These are phyloP conservation scores for Extremus antarcticus DNA, from an alignment of 495 filamentous ascomycete species.

Conservation along the genomic window DNA sequence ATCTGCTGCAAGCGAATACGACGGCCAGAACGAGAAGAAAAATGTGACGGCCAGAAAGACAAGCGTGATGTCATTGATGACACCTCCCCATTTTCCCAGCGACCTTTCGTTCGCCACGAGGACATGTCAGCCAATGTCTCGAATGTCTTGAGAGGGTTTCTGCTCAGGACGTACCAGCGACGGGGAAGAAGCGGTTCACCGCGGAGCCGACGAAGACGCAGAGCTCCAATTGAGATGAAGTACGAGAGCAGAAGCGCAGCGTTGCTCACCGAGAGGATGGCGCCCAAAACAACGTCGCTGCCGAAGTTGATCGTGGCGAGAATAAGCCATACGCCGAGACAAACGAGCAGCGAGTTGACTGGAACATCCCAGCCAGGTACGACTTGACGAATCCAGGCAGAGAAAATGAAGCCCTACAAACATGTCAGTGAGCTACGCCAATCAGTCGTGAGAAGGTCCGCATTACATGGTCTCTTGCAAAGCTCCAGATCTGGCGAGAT, in stretches of 20 bases:
- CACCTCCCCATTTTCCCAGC: constrained; percentile 11
- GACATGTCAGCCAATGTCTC: too few relatives aligned
- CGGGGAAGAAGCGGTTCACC: constrained; percentile 10
- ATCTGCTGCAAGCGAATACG: not conserved
- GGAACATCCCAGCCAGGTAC: constrained; percentile 10
- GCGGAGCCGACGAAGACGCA: constrained; percentile 6
- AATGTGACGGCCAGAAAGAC: constrained; percentile 16
- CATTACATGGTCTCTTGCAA: constrained; percentile 43
- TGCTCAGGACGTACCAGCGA: too few relatives aligned
- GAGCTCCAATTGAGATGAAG: constrained; percentile 6
- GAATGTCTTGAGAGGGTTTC: too few relatives aligned
- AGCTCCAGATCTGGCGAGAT: constrained; percentile 45
- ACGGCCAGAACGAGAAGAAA: constrained; percentile 17
- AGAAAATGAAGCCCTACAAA: constrained; percentile 37
- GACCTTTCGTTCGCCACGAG: too few relatives aligned
- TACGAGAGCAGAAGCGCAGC: constrained; percentile 16
- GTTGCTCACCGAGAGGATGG: constrained; percentile 34
- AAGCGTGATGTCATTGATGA: constrained; percentile 18
- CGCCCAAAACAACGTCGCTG: constrained; percentile 38
- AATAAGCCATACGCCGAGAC: constrained; percentile 30
- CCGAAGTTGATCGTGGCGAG: constrained; percentile 41
- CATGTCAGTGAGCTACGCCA: too few relatives aligned
- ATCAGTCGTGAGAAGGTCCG: too few relatives aligned
- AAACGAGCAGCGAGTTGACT: constrained; percentile 22
- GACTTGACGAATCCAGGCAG: constrained; percentile 17